Evolutionary conservation across 345 rosid species (phyloP).

Genomic region (Salix viminalis): DNA sequence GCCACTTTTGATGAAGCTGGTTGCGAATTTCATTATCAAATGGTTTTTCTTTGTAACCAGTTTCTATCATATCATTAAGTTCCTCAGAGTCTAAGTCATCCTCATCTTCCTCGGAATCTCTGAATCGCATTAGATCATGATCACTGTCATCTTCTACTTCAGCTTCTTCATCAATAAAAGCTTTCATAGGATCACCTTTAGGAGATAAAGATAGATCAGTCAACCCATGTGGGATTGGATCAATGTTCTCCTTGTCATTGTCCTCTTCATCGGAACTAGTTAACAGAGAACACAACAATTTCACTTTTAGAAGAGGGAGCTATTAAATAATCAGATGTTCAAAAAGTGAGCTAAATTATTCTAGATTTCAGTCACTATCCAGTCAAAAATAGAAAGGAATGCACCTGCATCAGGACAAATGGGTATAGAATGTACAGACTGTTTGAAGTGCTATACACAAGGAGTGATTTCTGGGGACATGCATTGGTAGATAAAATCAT

Average conservation of each 20-base stretch:
- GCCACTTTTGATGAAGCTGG: conserved; percentile 91
- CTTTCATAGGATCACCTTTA: conserved; percentile 68
- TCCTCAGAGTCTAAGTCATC: conserved; percentile 59
- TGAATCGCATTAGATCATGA: conserved; percentile 57
- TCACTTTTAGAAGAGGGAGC: not conserved
- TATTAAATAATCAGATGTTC: not conserved
- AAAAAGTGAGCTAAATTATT: not conserved
- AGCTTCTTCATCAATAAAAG: conserved; percentile 86
- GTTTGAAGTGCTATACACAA: not conserved
- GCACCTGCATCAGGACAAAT: not conserved
- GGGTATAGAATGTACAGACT: not conserved
- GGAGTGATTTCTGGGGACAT: not conserved
- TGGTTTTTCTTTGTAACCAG: conserved; percentile 62
- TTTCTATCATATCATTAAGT: conserved; percentile 69
- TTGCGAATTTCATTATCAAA: conserved; percentile 69
- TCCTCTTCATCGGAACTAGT: conserved; percentile 60
- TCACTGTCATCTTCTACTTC: conserved; percentile 97
- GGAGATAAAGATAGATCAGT: conserved; percentile 37
- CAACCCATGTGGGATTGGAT: conserved; percentile 30
- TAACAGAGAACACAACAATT: conserved; percentile 11
- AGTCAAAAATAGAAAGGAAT: conserved; percentile 1
- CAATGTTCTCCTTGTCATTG: conserved; percentile 52
- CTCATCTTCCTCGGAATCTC: conserved; percentile 73
- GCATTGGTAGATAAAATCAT: not conserved
- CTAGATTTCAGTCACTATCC: not conserved